A percentile compares a stretch with the other conserved stretches of the same genome.
Evolutionary conservation across 257 asterid genomes (phyloP).

Genomic region (Voacanga thouarsii): DNA sequence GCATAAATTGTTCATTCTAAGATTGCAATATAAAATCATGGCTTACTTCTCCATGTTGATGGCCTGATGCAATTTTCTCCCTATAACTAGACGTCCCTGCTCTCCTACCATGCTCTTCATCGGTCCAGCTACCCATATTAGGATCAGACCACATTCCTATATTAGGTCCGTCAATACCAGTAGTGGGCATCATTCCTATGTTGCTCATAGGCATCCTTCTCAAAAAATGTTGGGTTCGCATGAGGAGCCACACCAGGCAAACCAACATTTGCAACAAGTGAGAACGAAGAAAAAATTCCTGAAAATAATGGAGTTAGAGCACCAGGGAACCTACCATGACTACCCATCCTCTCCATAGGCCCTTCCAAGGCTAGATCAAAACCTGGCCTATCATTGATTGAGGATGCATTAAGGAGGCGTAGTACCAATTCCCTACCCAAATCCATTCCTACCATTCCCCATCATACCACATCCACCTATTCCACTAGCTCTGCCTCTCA

Average conservation of each 20-base stretch:
- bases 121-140: slow-evolving; percentile 80
- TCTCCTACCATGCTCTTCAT: slow-evolving; percentile 81
- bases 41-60: slow-evolving; percentile 74
- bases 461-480: slow-evolving; percentile 62
- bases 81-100: slow-evolving; percentile 88
- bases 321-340: slow-evolving; percentile 81
- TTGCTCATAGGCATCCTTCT: slow-evolving; percentile 87
- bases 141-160: slow-evolving; percentile 89
- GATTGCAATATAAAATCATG: too few species aligned
- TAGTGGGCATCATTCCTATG: slow-evolving; percentile 84
- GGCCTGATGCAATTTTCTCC: slow-evolving; percentile 88
- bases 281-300: slow-evolving; percentile 72
- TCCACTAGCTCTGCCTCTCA: slow-evolving; percentile 56
- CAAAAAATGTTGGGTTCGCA: slow-evolving; percentile 85
- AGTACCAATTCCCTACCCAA: slow-evolving; percentile 72
- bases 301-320: slow-evolving; percentile 64
- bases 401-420: slow-evolving; percentile 82
- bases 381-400: slow-evolving; percentile 96
- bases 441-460: slow-evolving; percentile 62
- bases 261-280: slow-evolving; percentile 71
- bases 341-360: slow-evolving; percentile 80
- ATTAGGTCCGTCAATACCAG: slow-evolving; percentile 77
- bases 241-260: slow-evolving; percentile 97
- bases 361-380: slow-evolving; percentile 96
- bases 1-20: too few species aligned